A percentile compares a stretch with the other conserved stretches of the same genome.
Evolutionary conservation across 139 green algal species (phyloP).

Genomic region (Cymbomonas tetramitiformis): DNA sequence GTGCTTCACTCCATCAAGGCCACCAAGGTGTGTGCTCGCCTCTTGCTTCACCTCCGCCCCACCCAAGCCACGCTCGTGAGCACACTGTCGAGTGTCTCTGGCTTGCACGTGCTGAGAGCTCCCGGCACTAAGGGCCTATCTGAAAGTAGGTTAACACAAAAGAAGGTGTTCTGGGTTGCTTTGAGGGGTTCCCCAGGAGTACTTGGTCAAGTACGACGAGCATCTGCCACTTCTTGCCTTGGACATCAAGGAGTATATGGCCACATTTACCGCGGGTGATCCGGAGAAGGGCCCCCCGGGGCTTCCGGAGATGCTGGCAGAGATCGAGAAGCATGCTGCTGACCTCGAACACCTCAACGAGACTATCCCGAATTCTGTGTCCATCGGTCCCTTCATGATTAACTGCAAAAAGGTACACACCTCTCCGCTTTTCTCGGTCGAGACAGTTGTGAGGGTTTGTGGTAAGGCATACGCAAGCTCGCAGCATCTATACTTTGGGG

Average conservation of each 20-base stretch:
- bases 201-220: constrained; percentile 23
- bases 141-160: too few species aligned
- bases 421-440: too few species aligned
- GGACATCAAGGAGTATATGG: neutral
- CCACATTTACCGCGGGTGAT: neutral
- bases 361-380: constrained; percentile 34
- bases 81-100: too few species aligned
- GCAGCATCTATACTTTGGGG: too few species aligned
- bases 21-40: too few species aligned
- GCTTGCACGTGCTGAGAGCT: too few species aligned
- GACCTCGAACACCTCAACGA: constrained; percentile 37
- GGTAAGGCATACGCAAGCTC: too few species aligned
- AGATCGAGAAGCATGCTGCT: constrained; percentile 34
- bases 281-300: neutral
- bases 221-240: neutral
- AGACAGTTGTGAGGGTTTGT: too few species aligned
- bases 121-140: too few species aligned
- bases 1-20: constrained; percentile 8
- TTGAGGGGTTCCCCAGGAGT: neutral
- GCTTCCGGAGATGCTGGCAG: constrained; percentile 16
- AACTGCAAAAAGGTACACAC: constrained; percentile 43
- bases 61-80: too few species aligned
- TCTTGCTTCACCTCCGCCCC: too few species aligned
- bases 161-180: too few species aligned
- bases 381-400: constrained; percentile 39